Base-by-base conservation (phyloP, 2,329 filamentous ascomycete genomes). In the Stagonosporopsis cucurbitacearum region DNA sequence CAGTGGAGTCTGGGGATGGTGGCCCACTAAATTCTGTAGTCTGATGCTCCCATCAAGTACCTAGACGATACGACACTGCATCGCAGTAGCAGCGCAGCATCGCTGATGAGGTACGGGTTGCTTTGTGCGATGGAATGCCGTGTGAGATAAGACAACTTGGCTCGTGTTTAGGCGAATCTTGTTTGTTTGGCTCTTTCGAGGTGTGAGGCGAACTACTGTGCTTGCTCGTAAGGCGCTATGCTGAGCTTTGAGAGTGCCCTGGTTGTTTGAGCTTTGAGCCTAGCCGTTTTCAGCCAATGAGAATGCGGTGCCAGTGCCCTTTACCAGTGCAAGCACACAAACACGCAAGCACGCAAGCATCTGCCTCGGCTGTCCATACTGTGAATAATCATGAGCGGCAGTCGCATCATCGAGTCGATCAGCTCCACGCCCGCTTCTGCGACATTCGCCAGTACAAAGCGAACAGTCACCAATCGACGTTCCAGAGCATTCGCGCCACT, bases 401-500 rank as follows among this genome's bases (percentile, higher is more conserved):
- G 15, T 28, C 41, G 23, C 53, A 55, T 55, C 46, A 50, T 47
- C 42, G 19, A 40, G 30, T 13, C 28, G 22, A 50, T 42, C 36
- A n/a, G 45, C 20, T 22, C 42, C 42, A 42, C 41, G 28, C 32
- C 19, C 15, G 32, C 47, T 50, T 50, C 52, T 50, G 17, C 26
- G 17, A 26, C 35, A 25, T 47, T 55, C 36, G 40, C 40, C 42
- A 30, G 8, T 22, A 19, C 47, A 12, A 17, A 42, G 23, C 46
- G 17, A 45, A 54, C 39, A 39, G 32, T 46, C 53, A 47, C 36
- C 53, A 30, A 25, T 42, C 36, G 20, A 28, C 25, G 44, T 43
- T 50, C 56, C 37, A 58, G 56, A 55, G 30, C 36, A 33, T 28
- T 41, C 36, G 25, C 53, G 46, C 46, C 53, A 50, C 53, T 36